A percentile compares a stretch with the other conserved stretches of the same genome.
Conservation (phyloP, 2,329 filamentous ascomycete species). For the Diaporthe batatas region DNA sequence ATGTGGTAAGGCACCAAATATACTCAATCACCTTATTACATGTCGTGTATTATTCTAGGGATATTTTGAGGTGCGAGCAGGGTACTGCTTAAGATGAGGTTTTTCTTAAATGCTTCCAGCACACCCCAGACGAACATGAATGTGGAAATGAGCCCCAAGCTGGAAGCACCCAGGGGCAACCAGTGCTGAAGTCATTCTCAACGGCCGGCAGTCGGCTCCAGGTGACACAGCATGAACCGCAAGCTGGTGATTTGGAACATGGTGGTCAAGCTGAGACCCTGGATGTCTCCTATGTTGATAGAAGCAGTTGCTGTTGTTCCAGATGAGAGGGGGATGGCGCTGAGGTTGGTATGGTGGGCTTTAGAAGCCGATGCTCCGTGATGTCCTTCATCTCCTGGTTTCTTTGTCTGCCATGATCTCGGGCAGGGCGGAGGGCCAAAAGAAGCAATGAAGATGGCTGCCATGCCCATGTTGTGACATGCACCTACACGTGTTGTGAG, state of each 20-base stretch:
- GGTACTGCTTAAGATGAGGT: too few relatives aligned
- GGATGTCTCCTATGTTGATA: neutral
- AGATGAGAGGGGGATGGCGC: neutral
- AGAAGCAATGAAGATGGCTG: neutral
- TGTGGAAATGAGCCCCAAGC: neutral
- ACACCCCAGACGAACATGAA: neutral
- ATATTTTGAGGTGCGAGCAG: neutral
- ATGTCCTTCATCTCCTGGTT: constrained; percentile 1
- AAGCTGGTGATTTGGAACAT: constrained; percentile 3
- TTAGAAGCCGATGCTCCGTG: neutral
- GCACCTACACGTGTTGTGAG: constrained; percentile 18
- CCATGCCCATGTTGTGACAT: neutral
- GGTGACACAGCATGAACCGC: constrained; percentile 22
- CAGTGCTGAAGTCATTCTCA: too few relatives aligned
- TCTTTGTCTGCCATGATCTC: constrained; percentile 7
- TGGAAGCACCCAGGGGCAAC: neutral
- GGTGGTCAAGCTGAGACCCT: constrained; percentile 27
- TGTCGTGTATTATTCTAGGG: neutral
- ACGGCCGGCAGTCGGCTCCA: neutral
- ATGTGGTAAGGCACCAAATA: too few relatives aligned
- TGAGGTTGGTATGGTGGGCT: neutral
- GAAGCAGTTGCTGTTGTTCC: neutral
- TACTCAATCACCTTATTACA: too few relatives aligned
- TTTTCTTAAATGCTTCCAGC: neutral
- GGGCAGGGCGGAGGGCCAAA: constrained; percentile 7